Evolutionary conservation across 768 basidiomycete species (phyloP), one percentile per base, ranked within the genome.

Genomic region (Tremella mesenterica): DNA sequence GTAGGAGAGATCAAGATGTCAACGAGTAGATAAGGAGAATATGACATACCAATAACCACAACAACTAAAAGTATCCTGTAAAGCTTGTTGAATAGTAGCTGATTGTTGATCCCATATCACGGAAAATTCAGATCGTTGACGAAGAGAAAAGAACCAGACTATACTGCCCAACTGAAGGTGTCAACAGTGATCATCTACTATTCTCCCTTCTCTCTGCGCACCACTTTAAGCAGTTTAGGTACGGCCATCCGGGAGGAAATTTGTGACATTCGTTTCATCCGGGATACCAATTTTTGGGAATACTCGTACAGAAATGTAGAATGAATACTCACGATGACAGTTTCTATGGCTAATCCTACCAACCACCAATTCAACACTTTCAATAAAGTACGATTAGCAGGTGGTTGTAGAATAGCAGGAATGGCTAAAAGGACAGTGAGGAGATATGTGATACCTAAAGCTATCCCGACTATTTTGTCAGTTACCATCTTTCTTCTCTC

Each of bases 111-210:
- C 26, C 79, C 83, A 92, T 23, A 81, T 73, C 0, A 55, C 56
- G 56, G 81, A 79, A 74, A 83, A 92, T 61, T 86, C 81, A 39
- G 75, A 73, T 25, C 84, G 81, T 69, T 88, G 84, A 51, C 79
- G 73, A 16, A 92, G 77, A 4, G 88, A 88, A 67, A 75, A 86
- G 74, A 85, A 81, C 90, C 90, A 93, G 47, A 92, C 75, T 59
- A 81, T 79, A 20, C 83, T 80, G 55, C 86, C 88, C 25, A 87
- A 74, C 63, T 63, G 41, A 0, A 26, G 20, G 12, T n/a, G n/a
- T n/a, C n/a, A n/a, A n/a, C n/a, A n/a, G n/a, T n/a, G n/a, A n/a
- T 12, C 38, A 41, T n/a, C 14, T 5, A 8, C 38, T 41, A 5
- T 10, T 41, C 38, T n/a, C 8, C 5, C 38, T 5, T 41, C 4